Base-by-base conservation (phyloP, 1,284 basidiomycete species). In the Pyrrhoderma lamaoense region DNA sequence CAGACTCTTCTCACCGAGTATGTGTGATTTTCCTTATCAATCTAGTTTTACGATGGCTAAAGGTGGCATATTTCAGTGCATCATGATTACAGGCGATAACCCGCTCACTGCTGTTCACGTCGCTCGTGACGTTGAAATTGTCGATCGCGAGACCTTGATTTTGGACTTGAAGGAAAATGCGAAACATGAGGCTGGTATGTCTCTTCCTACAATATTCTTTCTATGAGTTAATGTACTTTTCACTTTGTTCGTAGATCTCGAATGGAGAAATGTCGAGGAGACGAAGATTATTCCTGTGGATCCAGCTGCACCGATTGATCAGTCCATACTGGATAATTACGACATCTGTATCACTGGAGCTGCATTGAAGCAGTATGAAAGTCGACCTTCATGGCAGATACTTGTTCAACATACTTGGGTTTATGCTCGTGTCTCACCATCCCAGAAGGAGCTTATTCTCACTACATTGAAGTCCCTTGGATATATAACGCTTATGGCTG, bases 81-180 rank as follows among this genome's bases (percentile, higher is more conserved):
- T 97, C 56, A 97, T 97, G 93, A 97, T 97, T 58, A 97, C 93
- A 43, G 93, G 93, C 42, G 93, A 97, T 67, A 97, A 97, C 66
- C 94, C 93, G 13, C 71, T 97, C 51, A 97, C 94, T 0, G 93
- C 93, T 14, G 84, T 89, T 1, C 93, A 97, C 65, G 93, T 97
- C 40, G 93, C 94, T 18, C 79, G 79, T 31, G 91, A 94, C 61
- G 94, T 97, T 7, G 93, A 97, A 61, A 97, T 97, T 59, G 86
- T 97, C 9, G 93, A 97, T 63, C 82, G 93, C 31, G 90, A 95
- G 8, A 89, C 85, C 2, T 77, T 96, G 47, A 95, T 97, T 56
- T 73, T 97, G 21, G 94, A 97, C 65, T 64, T 93, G 50, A 84
- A 80, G 58, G 93, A 97, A 63, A 85, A 91, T 46, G 73, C 90